Evolutionary conservation across 106 monocot genomes (phyloP), one percentile per base, ranked within the genome.

Genomic region (Dendrobium catenatum): DNA sequence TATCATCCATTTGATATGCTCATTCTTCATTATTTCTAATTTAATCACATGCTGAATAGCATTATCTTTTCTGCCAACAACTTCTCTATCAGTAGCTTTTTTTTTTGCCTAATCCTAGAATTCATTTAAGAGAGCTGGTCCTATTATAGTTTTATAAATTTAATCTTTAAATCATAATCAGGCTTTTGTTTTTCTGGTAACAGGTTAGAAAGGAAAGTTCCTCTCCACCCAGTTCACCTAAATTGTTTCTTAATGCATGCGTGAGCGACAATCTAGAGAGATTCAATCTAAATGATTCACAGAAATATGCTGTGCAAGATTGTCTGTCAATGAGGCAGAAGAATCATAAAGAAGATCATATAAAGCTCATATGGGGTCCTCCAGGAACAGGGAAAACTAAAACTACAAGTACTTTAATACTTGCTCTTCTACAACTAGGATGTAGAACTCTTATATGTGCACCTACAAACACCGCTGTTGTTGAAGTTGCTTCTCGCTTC

Each of bases 331-430:
- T 64, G 64, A 64, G 64, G 22, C 64, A 64, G 20, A 64, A 5
- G 18, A 22, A 22, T 19, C n/a, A 64, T 20, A n/a, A 0, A 6
- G n/a, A 64, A 19, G 64, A 67, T 67, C 26, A 24, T 67, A 51
- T 95, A 56, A 89, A 73, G 5, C 87, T 95, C 13, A 92, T 95
- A 6, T 95, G 95, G 95, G 95, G 95, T 1, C 95, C 95, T 13
- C 95, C 95, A 0, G 95, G 95, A 1, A 95, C 95, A 4, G 92
- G 90, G 18, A 95, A 95, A 80, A 95, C 92, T 0, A 95, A 90
- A 75, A 90, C 89, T 4, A 54, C 80, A 11, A 77, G 86, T 33
- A n/a, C 33, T 6, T 46, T 95, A 33, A 11, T 95, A 16, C 82
- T 68, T 22, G 13, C 61, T 0, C 81, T 92, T 24, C 41, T 73